These are phyloP conservation scores for Floccularia luteovirens DNA, from an alignment of 768 basidiomycete species.

Conservation along the genomic window DNA sequence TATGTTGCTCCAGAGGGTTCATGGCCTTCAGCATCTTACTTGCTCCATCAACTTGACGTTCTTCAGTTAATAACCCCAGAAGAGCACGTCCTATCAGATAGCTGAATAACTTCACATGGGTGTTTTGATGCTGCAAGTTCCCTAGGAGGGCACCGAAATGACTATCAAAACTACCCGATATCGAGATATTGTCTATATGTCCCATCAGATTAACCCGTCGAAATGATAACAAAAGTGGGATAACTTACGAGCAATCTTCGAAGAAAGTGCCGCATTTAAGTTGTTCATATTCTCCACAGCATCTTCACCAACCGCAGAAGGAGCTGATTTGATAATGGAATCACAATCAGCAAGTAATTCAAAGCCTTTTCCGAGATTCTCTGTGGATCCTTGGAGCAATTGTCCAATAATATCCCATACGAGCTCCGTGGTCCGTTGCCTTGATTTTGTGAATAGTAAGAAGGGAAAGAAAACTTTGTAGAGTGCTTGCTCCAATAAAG, in stretches of 20 bases:
- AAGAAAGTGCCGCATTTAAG: conserved; percentile 47
- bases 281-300: conserved; percentile 35
- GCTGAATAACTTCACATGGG: conserved; percentile 48
- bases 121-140: conserved; percentile 39
- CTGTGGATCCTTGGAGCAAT: conserved; percentile 8
- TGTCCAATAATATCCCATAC: conserved; percentile 68
- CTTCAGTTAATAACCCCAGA: conserved; percentile 46
- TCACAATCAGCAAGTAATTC: conserved; percentile 54
- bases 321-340: conserved; percentile 28
- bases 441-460: conserved; percentile 65
- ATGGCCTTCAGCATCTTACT: conserved; percentile 38
- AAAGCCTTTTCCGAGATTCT: conserved; percentile 13
- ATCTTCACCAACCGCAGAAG: conserved; percentile 22
- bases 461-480: conserved; percentile 62
- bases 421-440: conserved; percentile 54
- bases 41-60: conserved; percentile 51
- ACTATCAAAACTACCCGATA: conserved; percentile 32
- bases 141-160: conserved; percentile 43
- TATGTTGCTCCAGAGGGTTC: conserved; percentile 33
- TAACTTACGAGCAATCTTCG: conserved; percentile 58
- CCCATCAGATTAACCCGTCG: conserved; percentile 2
- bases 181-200: conserved; percentile 53
- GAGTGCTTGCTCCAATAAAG: conserved; percentile 27
- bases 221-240: background rate
- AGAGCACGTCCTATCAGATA: conserved; percentile 61